Conservation (phyloP, 2,329 filamentous ascomycete species). For the Macroventuria anomochaeta region DNA sequence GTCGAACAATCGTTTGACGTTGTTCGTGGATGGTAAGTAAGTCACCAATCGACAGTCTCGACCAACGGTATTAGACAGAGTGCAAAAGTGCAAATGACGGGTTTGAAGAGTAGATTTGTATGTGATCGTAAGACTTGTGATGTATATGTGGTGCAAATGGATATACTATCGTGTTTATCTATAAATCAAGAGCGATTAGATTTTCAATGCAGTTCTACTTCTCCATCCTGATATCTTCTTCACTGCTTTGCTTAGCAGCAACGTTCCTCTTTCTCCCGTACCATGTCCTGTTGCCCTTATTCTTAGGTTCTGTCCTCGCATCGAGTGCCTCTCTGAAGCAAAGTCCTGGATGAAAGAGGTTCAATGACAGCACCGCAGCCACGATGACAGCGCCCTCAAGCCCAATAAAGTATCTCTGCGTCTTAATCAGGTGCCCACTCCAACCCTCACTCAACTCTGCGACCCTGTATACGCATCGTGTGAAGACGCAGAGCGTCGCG, state of each 20-base stretch:
- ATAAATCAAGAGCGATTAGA: no score
- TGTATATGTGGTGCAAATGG: no score
- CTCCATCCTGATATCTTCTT: slow-evolving; percentile 10
- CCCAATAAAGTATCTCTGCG: slow-evolving; percentile 49
- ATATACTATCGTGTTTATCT: no score
- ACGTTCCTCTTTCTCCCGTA: slow-evolving; percentile 28
- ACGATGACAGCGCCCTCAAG: slow-evolving; percentile 47
- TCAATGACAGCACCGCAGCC: slow-evolving; percentile 43
- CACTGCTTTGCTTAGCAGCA: slow-evolving; percentile 14
- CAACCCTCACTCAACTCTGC: slow-evolving; percentile 71
- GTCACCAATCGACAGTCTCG: no score
- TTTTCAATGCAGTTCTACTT: slow-evolving; percentile 6
- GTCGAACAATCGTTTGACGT: no score
- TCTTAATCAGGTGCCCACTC: slow-evolving; percentile 62
- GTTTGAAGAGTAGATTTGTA: no score
- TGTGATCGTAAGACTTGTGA: no score
- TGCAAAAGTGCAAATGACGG: no score
- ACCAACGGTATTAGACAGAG: no score
- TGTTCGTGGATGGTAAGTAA: no score
- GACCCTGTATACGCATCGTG: slow-evolving; percentile 69
- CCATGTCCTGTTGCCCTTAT: slow-evolving; percentile 17
- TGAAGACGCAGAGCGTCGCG: slow-evolving; percentile 68
- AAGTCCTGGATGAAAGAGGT: slow-evolving; percentile 46
- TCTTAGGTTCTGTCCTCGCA: slow-evolving; percentile 7
- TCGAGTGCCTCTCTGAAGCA: slow-evolving; percentile 45